Evolutionary conservation across 1,139 yeast genomes (phyloP).

Genomic region (Pichia sp.): DNA sequence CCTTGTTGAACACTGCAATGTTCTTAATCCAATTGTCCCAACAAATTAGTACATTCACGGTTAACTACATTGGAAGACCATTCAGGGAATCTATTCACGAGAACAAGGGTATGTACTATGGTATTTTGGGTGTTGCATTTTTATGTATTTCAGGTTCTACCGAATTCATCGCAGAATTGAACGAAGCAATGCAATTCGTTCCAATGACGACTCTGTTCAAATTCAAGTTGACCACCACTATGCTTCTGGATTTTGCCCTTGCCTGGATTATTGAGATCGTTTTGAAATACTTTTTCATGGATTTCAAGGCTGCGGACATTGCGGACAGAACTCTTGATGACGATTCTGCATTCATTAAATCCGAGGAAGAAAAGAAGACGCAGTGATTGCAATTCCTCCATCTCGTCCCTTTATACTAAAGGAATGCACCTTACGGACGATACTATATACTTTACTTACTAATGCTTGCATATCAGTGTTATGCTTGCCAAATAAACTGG

Average conservation of each 20-base stretch:
- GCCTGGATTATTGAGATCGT: slow-evolving; percentile 76
- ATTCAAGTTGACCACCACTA: slow-evolving; percentile 62
- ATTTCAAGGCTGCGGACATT: slow-evolving; percentile 87
- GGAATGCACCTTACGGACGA: too few species aligned
- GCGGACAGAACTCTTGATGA: slow-evolving; percentile 38
- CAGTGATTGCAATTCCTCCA: slow-evolving; percentile 5
- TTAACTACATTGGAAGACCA: slow-evolving; percentile 95
- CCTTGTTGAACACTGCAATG: slow-evolving; percentile 92
- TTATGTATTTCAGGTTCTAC: slow-evolving; percentile 90
- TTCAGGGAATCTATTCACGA: slow-evolving; percentile 86
- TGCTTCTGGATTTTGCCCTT: slow-evolving; percentile 68
- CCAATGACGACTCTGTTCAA: slow-evolving; percentile 77
- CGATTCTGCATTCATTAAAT: slow-evolving; percentile 22
- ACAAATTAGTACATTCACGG: slow-evolving; percentile 96
- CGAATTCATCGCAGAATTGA: slow-evolving; percentile 90
- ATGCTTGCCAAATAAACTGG: too few species aligned
- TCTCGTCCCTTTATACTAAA: too few species aligned
- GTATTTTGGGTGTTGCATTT: slow-evolving; percentile 83
- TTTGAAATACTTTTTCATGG: slow-evolving; percentile 82
- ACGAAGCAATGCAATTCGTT: slow-evolving; percentile 86
- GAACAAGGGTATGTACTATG: slow-evolving; percentile 96
- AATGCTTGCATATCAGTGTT: too few species aligned
- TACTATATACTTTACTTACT: too few species aligned
- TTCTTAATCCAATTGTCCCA: slow-evolving; percentile 91
- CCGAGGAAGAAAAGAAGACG: slow-evolving; percentile 10